Base-by-base conservation (phyloP, 139 green algal species). In the Tetraselmis striata region DNA sequence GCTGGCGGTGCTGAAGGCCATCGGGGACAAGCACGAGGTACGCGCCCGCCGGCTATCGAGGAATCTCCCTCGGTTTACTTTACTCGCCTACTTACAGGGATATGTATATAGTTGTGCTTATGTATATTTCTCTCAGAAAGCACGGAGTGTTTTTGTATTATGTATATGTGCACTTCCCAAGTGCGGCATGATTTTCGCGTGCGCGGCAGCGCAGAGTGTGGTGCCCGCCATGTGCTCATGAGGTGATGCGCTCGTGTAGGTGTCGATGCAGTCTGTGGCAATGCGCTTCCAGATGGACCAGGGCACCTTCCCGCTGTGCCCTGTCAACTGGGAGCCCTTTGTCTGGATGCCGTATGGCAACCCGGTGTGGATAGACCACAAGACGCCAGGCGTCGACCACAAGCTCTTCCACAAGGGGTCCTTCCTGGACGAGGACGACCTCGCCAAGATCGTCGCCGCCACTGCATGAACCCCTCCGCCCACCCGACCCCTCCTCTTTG, bases 301-400 rank as follows among this genome's bases (percentile, higher is more conserved):
- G 80, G 88, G 88, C 45, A 84, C 80, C 59, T 90, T 90, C 83
- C 88, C 88, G n/a, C 27, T 90, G 27, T 92, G 88, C 85, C 80
- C 23, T 0, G 11, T 75, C 29, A 77, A 59, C 25, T 29, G 31
- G 1, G 59, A 32, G 18, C 59, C 77, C 27, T 92, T 86, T 85
- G 59, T 78, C 18, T 84, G 86, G 77, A 90, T 90, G 59, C 86
- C 86, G 11, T 87, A 85, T 75, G 30, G 79, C 31, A 84, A 86
- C 80, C 84, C 79, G 81, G 23, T 58, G 22, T 32, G 75, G 22
- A 0, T 32, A 58, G 81, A 79, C 27, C 5, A 31, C 25, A 76
- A 76, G 59, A 77, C 75, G 32, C 81, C 81, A 27, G 88, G 86
- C 24, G 59, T 92, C 11, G 88, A 90, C 78, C 80, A 59, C 32